These are phyloP conservation scores for Nakazawaea siamensis DNA, from an alignment of 805 yeast genomes.

Conservation along the genomic window DNA sequence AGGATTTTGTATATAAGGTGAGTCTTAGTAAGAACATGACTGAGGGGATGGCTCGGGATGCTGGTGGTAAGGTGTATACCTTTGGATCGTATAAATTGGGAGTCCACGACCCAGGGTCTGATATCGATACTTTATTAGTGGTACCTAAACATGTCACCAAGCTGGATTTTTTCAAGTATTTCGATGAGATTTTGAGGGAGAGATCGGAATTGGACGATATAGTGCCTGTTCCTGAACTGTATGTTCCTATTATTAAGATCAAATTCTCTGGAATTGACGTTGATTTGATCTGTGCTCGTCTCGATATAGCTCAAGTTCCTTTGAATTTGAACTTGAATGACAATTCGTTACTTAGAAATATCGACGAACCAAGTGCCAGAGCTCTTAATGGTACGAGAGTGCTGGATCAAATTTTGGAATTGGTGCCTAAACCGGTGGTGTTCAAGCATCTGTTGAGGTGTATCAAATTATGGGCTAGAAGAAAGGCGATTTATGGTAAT, in stretches of 20 bases:
- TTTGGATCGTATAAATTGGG: slow-evolving; percentile 93
- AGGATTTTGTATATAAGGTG: slow-evolving; percentile 78
- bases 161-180: slow-evolving; percentile 82
- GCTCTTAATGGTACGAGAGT: slow-evolving; percentile 95
- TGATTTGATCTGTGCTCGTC: slow-evolving; percentile 78
- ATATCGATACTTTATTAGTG: slow-evolving; percentile 94
- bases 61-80: slow-evolving; percentile 96
- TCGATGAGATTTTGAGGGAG: slow-evolving; percentile 57
- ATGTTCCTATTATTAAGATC: slow-evolving; percentile 91
- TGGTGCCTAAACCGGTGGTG: slow-evolving; percentile 89
- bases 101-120: slow-evolving; percentile 97
- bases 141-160: slow-evolving; percentile 93
- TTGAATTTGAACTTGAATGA: slow-evolving; percentile 65
- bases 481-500: slow-evolving; percentile 89
- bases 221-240: slow-evolving; percentile 92
- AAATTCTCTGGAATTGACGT: slow-evolving; percentile 88
- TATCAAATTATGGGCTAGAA: slow-evolving; percentile 94
- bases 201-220: slow-evolving; percentile 86
- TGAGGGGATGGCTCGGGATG: slow-evolving; percentile 95
- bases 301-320: slow-evolving; percentile 83
- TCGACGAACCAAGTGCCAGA: slow-evolving; percentile 87
- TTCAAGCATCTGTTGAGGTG: slow-evolving; percentile 90
- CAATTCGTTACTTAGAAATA: slow-evolving; percentile 74
- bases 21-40: slow-evolving; percentile 82
- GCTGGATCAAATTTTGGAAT: slow-evolving; percentile 82